Base-by-base conservation (phyloP, 2,329 filamentous ascomycete genomes). In the Nothomitra cinnamomea region DNA sequence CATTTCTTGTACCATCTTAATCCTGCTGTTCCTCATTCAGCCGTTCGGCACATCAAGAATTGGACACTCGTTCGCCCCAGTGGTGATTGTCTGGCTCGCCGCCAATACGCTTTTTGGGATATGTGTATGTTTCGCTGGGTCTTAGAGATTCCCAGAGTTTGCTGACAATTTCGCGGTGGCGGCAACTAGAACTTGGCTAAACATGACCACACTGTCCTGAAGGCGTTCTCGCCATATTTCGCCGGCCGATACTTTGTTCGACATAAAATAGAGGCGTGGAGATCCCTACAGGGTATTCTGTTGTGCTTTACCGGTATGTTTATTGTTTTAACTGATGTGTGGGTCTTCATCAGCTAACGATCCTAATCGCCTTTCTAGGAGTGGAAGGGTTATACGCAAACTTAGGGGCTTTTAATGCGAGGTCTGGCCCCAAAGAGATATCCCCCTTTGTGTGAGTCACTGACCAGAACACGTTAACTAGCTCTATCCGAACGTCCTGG, bases 311-410 rank as follows among this genome's bases (percentile, higher is more conserved):
- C n/a, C n/a, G n/a, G n/a, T n/a, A n/a, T n/a, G n/a, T n/a, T 89
- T 1, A 73, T 89, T 10, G 76, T 80, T 2, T 88, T 89, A 60
- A 88, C 85, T 1, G 84, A 81, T 17, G 13, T 21, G 43, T 51
- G 12, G 28, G 2, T 17, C 21, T 21, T 22, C 17, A 21, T 19
- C 25, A 12, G 10, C 5, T 51, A 17, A 52, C 19, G 12, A 53
- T n/a, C 2, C 8, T 35, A 6, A 17, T 10, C 24, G 8, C 10
- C 22, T 21, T 12, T 6, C 41, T 21, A 54, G 56, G 65, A 43
- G 82, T 85, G 15, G 85, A 88, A 63, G 83, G 83, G 1, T 70
- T 89, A 1, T 89, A 87, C 61, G 84, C 85, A 2, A 84, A 89
- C 60, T 70, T 89, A 5, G 85, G 84, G 32, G 85, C 85, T 21